Base-by-base conservation (phyloP, 257 asterid species). In the Verbascum thapsus region DNA sequence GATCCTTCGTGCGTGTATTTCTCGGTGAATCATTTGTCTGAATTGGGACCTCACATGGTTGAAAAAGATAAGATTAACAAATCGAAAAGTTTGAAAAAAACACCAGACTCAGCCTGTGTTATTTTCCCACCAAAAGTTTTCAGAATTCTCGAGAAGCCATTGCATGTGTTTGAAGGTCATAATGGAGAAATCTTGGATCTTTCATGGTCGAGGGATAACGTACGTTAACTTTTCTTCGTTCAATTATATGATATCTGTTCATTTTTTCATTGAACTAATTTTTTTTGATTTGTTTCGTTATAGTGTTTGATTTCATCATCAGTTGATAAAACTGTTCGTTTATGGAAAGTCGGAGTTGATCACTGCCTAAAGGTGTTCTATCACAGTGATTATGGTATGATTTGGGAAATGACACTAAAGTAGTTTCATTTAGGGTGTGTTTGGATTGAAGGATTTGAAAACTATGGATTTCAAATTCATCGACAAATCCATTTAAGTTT, bases 1-100 rank as follows among this genome's bases (percentile, higher is more conserved):
- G 96, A 91, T 68, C 95, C 95, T 4, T 86, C 98, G 5, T 84
- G 98, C 34, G 79, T 91, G 64, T 91, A 85, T 78, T 86, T 91
- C 63, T 76, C 95, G 1, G 81, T 88, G 38, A 91, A 78, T 60
- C 83, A 75, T 70, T 87, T 81, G 15, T 88, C 91, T 16, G 90
- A 86, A 70, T 64, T 91, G 76, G 74, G 78, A 9, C 92, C 92
- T 65, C 59, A 78, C 6, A 58, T 58, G 51, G 74, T 69, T 53
- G 89, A 84, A 66, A 88, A 83, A 64, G 96, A 81, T 58, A 77
- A 64, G 61, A 47, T 60, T 16, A 63, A 73, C 48, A 83, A 68
- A 61, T 56, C 66, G 10, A 86, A 53, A 76, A 70, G 66, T 66
- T 70, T 78, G 30, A 73, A 45, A 22, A 84, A 76, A 74, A 79